A percentile compares a stretch with the other conserved stretches of the same genome.
phyloP scores from a whole-genome alignment of 148 eudicot genomes.

The Dysphania ambrosioides region DNA sequence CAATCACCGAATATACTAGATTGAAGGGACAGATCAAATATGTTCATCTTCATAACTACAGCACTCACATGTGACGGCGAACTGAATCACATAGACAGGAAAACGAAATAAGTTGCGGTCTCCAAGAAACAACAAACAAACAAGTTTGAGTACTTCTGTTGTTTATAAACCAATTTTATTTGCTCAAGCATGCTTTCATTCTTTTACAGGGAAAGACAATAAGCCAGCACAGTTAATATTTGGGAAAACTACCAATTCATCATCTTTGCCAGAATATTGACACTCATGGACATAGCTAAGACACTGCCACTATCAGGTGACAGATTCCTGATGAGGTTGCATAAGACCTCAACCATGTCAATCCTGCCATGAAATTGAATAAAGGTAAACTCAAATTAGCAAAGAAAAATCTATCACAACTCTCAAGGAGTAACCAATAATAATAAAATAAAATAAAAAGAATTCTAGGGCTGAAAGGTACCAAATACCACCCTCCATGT shows the following conservation, averaged over 20 bases:
- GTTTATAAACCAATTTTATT: not conserved
- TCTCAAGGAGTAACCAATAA: not conserved
- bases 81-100: constrained; percentile 41
- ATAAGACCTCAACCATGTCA: constrained; percentile 72
- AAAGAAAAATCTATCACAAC: constrained; percentile 1
- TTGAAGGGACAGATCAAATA: constrained; percentile 67
- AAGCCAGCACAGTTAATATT: not conserved
- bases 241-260: constrained; percentile 59
- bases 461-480: constrained; percentile 28
- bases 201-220: constrained; percentile 2
- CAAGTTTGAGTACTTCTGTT: not conserved
- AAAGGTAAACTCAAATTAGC: not conserved
- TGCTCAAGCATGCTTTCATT: not conserved
- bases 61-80: constrained; percentile 65
- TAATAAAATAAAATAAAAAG: constrained; percentile 4
- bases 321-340: constrained; percentile 60
- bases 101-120: constrained; percentile 15
- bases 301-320: constrained; percentile 51
- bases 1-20: constrained; percentile 47
- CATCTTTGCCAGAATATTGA: constrained; percentile 73
- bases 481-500: constrained; percentile 42
- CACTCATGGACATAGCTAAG: constrained; percentile 64
- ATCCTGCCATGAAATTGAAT: constrained; percentile 47
- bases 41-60: constrained; percentile 54
- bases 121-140: constrained; percentile 4